These are phyloP conservation scores for Paramecium tetraurelia DNA, from an alignment of 73 alveolate species.

Conservation along the genomic window DNA sequence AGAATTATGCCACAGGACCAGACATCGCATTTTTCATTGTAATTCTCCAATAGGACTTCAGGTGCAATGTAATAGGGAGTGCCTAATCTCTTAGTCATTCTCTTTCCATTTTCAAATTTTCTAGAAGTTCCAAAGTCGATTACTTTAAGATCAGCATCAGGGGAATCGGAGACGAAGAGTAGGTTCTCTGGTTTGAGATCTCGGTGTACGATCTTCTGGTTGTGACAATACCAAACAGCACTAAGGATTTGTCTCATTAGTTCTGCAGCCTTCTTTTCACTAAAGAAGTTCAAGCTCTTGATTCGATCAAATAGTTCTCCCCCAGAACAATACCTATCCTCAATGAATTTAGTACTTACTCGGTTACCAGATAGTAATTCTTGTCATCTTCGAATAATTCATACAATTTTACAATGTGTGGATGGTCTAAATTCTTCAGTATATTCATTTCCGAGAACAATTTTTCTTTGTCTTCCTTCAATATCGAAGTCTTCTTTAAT, in stretches of 20 bases:
- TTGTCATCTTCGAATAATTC: conserved; percentile 85
- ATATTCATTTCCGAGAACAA: conserved; percentile 78
- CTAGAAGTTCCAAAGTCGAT: conserved; percentile 92
- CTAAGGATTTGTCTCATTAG: conserved; percentile 77
- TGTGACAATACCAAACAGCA: conserved; percentile 89
- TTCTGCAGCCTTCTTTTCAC: conserved; percentile 86
- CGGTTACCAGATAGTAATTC: conserved; percentile 78
- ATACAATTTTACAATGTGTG: conserved; percentile 84
- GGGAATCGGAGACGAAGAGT: conserved; percentile 73
- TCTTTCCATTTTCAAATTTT: conserved; percentile 66
- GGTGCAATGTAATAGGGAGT: conserved; percentile 78
- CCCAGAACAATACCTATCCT: conserved; percentile 74
- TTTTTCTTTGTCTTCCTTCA: conserved; percentile 60
- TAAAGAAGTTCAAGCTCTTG: conserved; percentile 66
- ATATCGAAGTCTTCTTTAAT: conserved; percentile 74
- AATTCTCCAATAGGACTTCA: conserved; percentile 60
- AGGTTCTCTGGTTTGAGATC: conserved; percentile 95
- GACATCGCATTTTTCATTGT: conserved; percentile 68
- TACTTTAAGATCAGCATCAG: conserved; percentile 74
- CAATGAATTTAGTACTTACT: conserved; percentile 48
- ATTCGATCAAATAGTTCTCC: conserved; percentile 88
- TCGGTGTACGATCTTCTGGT: conserved; percentile 87
- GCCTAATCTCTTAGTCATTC: conserved; percentile 86
- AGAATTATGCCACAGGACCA: conserved; percentile 71
- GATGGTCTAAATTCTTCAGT: conserved; percentile 86